Conservation (phyloP, 768 basidiomycete species). For the Gyrodon lividus region DNA sequence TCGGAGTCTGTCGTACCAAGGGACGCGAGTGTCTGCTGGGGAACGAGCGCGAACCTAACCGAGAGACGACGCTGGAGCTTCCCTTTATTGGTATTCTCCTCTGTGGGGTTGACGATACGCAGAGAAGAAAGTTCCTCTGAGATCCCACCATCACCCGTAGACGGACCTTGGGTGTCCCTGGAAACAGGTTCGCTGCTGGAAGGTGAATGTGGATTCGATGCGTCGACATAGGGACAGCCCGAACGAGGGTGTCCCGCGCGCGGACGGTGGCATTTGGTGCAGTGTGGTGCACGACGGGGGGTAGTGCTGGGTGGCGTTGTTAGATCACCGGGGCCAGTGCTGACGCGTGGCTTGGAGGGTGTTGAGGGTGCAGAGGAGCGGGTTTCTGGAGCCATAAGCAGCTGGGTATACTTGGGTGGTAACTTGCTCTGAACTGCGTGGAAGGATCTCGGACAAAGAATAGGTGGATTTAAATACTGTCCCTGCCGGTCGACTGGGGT, state of each 20-base stretch:
- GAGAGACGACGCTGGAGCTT: slow-evolving; percentile 27
- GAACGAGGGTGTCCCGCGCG: slow-evolving; percentile 61
- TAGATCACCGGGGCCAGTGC: slow-evolving; percentile 3
- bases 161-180: neutral
- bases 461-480: no score
- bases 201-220: slow-evolving; percentile 20
- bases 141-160: slow-evolving; percentile 29
- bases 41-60: slow-evolving; percentile 30
- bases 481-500: neutral
- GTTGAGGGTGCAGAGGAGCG: slow-evolving; percentile 34
- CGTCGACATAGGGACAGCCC: slow-evolving; percentile 51
- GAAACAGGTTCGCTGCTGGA: slow-evolving; percentile 8
- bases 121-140: slow-evolving; percentile 48
- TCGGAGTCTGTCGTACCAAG: slow-evolving; percentile 47
- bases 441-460: no score
- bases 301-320: slow-evolving; percentile 36
- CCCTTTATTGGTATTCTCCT: slow-evolving; percentile 11
- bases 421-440: no score
- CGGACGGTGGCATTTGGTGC: slow-evolving; percentile 54
- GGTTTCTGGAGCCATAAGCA: slow-evolving; percentile 25
- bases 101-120: slow-evolving; percentile 33
- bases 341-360: slow-evolving; percentile 20
- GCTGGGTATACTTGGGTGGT: neutral
- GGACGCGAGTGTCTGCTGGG: slow-evolving; percentile 48
- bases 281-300: slow-evolving; percentile 52